These are phyloP conservation scores for Cercospora janseana DNA, from an alignment of 2,329 filamentous ascomycete species.

Conservation along the genomic window DNA sequence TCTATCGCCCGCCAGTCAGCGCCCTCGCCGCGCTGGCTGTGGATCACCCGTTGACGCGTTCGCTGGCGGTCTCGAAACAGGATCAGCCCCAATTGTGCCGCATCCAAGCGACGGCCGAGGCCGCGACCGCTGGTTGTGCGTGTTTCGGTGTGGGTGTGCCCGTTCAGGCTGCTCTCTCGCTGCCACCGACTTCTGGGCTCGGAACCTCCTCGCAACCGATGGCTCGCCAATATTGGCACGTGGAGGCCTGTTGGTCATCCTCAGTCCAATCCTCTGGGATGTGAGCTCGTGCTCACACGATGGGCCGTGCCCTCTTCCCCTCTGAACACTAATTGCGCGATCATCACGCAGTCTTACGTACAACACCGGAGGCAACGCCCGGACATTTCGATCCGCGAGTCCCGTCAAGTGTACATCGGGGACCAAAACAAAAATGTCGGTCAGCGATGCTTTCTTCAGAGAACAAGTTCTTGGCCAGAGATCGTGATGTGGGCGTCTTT, in stretches of 20 bases:
- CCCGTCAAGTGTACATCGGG: too few relatives aligned
- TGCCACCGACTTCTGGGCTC: not conserved
- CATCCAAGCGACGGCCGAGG: constrained; percentile 6
- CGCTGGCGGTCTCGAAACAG: constrained; percentile 8
- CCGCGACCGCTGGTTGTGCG: not conserved
- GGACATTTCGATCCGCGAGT: not conserved
- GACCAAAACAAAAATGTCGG: not conserved
- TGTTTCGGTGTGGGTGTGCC: too few relatives aligned
- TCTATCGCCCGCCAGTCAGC: not conserved
- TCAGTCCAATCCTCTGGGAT: not conserved
- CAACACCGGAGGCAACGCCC: not conserved
- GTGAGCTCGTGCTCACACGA: not conserved
- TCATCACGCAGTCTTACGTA: constrained; percentile 9
- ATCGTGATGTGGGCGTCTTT: too few relatives aligned
- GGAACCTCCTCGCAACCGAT: not conserved
- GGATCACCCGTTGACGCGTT: constrained; percentile 11
- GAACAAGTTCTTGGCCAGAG: too few relatives aligned
- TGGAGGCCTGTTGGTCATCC: constrained; percentile 2
- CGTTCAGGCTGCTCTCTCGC: not conserved
- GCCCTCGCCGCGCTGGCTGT: constrained; percentile 8
- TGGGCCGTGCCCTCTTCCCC: not conserved
- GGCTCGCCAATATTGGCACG: constrained; percentile 10
- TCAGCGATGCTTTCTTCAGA: too few relatives aligned
- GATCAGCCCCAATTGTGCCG: constrained; percentile 7
- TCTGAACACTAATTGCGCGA: constrained; percentile 11